Percentiles rank a stretch among this genome's conserved stretches.
phyloP scores from a whole-genome alignment of 148 eudicot species.

The Cornus controversa region DNA sequence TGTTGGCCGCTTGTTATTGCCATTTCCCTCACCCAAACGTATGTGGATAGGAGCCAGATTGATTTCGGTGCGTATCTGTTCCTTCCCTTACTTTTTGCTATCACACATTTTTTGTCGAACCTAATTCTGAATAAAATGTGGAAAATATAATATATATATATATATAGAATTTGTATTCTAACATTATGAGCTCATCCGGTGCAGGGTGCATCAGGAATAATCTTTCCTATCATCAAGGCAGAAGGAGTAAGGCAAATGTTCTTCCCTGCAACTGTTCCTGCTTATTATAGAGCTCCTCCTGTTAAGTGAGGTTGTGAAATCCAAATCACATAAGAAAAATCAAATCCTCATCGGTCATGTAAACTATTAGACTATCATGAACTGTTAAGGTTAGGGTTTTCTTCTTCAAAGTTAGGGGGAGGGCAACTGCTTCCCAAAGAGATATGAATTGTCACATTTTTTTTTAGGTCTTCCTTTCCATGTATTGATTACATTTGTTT shows the following conservation, averaged over 20 bases:
- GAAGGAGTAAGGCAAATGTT: slow-evolving; percentile 96
- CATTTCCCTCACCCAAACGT: slow-evolving; percentile 80
- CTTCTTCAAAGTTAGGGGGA: background rate
- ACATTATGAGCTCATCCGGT: background rate
- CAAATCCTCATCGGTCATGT: background rate
- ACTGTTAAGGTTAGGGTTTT: no score
- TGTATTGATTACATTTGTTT: background rate
- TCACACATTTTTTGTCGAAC: no score
- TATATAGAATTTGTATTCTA: background rate
- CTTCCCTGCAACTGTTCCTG: slow-evolving; percentile 86
- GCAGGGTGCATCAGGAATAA: slow-evolving; percentile 90
- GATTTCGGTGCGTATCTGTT: slow-evolving; percentile 51
- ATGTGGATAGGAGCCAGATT: slow-evolving; percentile 81
- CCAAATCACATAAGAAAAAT: background rate
- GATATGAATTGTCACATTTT: background rate
- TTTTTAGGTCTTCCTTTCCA: background rate
- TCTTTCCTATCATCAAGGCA: slow-evolving; percentile 86
- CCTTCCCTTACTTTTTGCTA: background rate
- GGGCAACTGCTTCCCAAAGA: background rate
- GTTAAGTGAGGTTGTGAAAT: slow-evolving; percentile 13
- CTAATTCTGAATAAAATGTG: background rate
- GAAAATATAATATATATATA: no score
- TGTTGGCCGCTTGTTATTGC: slow-evolving; percentile 74
- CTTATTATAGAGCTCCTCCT: slow-evolving; percentile 86
- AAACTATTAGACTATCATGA: no score